Base-by-base conservation (phyloP, 2,329 filamentous ascomycete species). In the Paradendryphiella salina region DNA sequence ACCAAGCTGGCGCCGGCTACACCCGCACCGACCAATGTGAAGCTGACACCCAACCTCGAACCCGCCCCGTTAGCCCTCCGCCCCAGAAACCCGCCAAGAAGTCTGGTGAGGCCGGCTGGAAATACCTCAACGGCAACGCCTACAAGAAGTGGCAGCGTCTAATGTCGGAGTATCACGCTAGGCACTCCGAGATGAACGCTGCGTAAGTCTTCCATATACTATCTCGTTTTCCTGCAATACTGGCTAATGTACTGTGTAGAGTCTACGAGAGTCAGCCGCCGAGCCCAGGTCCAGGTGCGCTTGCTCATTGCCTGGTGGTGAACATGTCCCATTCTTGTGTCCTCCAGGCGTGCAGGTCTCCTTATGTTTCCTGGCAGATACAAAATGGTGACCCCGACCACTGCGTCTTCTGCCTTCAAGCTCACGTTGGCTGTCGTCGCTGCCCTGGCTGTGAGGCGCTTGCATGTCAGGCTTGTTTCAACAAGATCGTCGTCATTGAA, bases 361-460 rank as follows among this genome's bases (percentile, higher is more conserved):
- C 32, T 10, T 46, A 32, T 11, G 10, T 35, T 0, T 14, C 36
- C 2, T 59, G 56, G 52, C 15, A 23, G 5, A 8, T 38, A 7
- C 53, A 52, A 14, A 9, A 11, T 13, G 47, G 46, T 9, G 53
- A 43, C 3, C 7, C 13, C 1, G 52, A 60, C 23, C 13, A 46
- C 11, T 60, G 52, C n/a, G 36, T 59, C 0, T 60, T 59, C 17
- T 60, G 52, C n/a, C 34, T 54, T 35, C 43, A 13, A 5, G 18
- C 13, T 2, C 36, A 34, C 5, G 20, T 32, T 10, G 32, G 31
- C 14, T 33, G 45, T 11, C 46, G 32, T 28, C 37, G 50, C 15
- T 60, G 58, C n/a, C 51, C 53, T 34, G 47, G 35, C 3, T 60
- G 56, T 28, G 37, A 60, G 43, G 58, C 53, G 6, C 11, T 60